Percentiles rank a stretch among this genome's conserved stretches.
Evolutionary conservation across 192 early-diverging fungal genomes (phyloP).

Genomic region (Geranomyces michiganensis): DNA sequence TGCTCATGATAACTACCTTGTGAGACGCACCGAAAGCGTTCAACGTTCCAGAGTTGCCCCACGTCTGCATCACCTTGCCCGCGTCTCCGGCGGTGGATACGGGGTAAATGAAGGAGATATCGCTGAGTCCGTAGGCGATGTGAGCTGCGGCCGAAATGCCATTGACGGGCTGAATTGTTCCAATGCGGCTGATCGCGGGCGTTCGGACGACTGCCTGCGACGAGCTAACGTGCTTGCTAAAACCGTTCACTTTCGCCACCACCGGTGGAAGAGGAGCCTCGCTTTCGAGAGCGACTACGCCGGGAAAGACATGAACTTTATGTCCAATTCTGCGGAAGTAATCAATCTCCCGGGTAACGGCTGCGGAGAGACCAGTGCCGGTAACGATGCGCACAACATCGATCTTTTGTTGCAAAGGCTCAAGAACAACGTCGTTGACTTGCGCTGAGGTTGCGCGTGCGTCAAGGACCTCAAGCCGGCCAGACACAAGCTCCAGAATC

Average conservation of each 20-base stretch:
- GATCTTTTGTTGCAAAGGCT: slow-evolving; percentile 72
- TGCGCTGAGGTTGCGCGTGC: background rate
- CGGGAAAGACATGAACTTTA: slow-evolving; percentile 9
- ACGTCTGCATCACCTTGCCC: slow-evolving; percentile 66
- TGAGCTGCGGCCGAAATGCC: slow-evolving; percentile 61
- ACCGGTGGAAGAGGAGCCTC: background rate
- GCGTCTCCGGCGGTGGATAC: slow-evolving; percentile 60
- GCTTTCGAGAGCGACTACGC: background rate
- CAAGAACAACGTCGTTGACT: slow-evolving; percentile 41
- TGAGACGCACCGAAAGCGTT: slow-evolving; percentile 73
- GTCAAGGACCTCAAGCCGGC: slow-evolving; percentile 18
- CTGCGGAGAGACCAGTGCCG: slow-evolving; percentile 87
- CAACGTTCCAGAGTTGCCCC: slow-evolving; percentile 63
- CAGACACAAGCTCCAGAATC: slow-evolving; percentile 51
- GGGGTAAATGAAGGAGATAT: slow-evolving; percentile 84
- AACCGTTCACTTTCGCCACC: background rate
- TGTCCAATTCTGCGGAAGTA: slow-evolving; percentile 72
- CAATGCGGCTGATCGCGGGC: background rate
- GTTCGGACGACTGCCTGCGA: background rate
- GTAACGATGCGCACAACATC: slow-evolving; percentile 82
- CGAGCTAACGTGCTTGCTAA: background rate
- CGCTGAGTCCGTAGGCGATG: slow-evolving; percentile 77
- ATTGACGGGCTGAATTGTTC: slow-evolving; percentile 14
- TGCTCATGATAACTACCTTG: slow-evolving; percentile 76
- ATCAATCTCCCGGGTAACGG: slow-evolving; percentile 75